Evolutionary conservation across 2,329 filamentous ascomycete species (phyloP), one percentile per base, ranked within the genome.

Genomic region (Dendrostoma leiphaemia): DNA sequence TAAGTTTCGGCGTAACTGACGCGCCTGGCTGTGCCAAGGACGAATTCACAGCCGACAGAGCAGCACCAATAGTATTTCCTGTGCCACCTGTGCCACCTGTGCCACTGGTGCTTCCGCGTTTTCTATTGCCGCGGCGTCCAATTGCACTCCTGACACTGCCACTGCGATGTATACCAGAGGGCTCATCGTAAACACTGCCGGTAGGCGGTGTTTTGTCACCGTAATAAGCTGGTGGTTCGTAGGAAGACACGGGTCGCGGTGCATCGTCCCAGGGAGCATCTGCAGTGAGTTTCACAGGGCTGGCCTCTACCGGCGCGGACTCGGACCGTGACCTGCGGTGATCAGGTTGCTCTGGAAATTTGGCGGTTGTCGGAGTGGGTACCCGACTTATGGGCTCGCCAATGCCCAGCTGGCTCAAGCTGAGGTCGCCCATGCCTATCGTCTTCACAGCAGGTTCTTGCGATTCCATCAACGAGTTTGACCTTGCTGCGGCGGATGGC

Each of bases 351-450:
- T 84, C 81, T 19, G 75, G 68, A 53, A 82, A 81, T 48, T 75
- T 81, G n/a, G 81, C 75, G 43, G 72, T 76, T 62, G 81, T 77
- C 3, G 84, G 80, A 29, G 80, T 85, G 46, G 78, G 69, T n/a
- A 80, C 69, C 46, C 74, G 70, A 63, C 74, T 80, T 13, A 75
- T 74, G n/a, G 74, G 66, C 47, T 90, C 86, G 10, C 79, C 71
- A 52, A 97, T 89, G 31, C 93, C 93, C 38, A 97, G 77, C 65
- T 96, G 90, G 64, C 90, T 91, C 53, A 97, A 80, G 68, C 90
- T 96, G 45, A 99, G 76, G 65, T 97, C 90, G 5, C 94, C 94
- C 64, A 84, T 85, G 12, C 94, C 94, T 47, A 99, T 78, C 1
- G 94, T 97, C 65, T 93, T 91, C 2, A 97, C 82, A 1, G 94